Conservation (phyloP, 164 flowering plant genomes). For the Sextonia rubra region DNA sequence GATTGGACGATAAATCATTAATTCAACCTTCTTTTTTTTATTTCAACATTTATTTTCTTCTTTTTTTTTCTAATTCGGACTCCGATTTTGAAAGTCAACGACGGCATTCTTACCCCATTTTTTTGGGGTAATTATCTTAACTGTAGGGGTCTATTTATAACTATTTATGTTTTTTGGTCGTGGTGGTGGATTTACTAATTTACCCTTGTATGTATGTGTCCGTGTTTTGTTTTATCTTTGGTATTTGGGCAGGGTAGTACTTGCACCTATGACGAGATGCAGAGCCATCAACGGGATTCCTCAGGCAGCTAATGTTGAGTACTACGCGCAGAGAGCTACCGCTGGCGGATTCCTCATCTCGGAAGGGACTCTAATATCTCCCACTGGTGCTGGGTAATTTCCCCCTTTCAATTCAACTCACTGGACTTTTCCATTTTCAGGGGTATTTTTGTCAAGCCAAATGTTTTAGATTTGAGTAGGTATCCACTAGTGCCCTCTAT, state of each 20-base stretch:
- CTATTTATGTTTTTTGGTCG: no score
- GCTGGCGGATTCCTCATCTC: slow-evolving; percentile 39
- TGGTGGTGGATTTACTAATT: background rate
- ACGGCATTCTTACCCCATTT: no score
- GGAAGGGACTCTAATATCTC: slow-evolving; percentile 40
- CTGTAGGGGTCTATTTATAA: no score
- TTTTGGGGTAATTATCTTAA: no score
- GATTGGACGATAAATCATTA: background rate
- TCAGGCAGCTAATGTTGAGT: slow-evolving; percentile 25
- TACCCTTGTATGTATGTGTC: no score
- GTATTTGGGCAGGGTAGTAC: slow-evolving; percentile 28
- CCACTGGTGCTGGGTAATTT: slow-evolving; percentile 49
- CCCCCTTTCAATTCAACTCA: no score
- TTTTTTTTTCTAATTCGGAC: no score
- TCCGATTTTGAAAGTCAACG: no score
- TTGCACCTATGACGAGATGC: slow-evolving; percentile 50
- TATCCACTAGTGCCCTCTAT: background rate
- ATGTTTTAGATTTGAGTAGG: background rate
- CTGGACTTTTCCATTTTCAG: no score
- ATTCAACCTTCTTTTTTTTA: no score
- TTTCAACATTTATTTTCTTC: no score
- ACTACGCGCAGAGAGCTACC: slow-evolving; percentile 41
- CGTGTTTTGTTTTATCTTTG: background rate
- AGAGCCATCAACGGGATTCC: slow-evolving; percentile 38
- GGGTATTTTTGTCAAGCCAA: background rate